These are phyloP conservation scores for Aspergillus sp. DNA, from an alignment of 2,329 filamentous ascomycete genomes.

Conservation along the genomic window DNA sequence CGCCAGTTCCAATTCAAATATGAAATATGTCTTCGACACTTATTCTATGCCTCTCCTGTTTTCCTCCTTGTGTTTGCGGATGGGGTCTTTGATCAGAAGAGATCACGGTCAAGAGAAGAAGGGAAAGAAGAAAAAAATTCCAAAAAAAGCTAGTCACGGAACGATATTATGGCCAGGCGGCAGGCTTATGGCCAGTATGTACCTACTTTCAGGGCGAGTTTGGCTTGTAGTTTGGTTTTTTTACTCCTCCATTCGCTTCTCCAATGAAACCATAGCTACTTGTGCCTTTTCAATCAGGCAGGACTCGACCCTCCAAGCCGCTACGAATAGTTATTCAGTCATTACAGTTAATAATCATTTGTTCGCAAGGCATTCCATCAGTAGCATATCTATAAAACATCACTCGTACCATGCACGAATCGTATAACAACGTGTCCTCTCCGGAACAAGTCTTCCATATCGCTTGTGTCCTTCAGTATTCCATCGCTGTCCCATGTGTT, in stretches of 20 bases:
- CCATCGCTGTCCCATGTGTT: constrained; percentile 34
- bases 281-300: background rate
- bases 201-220: background rate
- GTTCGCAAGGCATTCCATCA: background rate
- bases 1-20: background rate
- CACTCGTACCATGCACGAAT: background rate
- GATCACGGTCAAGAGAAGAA: background rate
- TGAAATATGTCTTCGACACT: background rate
- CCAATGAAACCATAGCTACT: background rate
- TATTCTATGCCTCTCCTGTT: background rate
- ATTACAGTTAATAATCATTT: background rate
- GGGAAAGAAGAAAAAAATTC: background rate
- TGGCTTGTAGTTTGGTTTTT: background rate
- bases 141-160: background rate
- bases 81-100: background rate
- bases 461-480: constrained; percentile 42
- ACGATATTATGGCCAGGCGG: background rate
- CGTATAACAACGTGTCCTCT: background rate
- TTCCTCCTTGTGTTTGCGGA: background rate
- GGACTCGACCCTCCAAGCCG: background rate
- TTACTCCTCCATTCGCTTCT: constrained; percentile 1
- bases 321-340: background rate
- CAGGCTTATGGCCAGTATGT: background rate
- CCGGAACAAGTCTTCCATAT: background rate
- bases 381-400: background rate